phyloP scores from a whole-genome alignment of 129 eudicot genomes.

The Flaveria ramosissima region DNA sequence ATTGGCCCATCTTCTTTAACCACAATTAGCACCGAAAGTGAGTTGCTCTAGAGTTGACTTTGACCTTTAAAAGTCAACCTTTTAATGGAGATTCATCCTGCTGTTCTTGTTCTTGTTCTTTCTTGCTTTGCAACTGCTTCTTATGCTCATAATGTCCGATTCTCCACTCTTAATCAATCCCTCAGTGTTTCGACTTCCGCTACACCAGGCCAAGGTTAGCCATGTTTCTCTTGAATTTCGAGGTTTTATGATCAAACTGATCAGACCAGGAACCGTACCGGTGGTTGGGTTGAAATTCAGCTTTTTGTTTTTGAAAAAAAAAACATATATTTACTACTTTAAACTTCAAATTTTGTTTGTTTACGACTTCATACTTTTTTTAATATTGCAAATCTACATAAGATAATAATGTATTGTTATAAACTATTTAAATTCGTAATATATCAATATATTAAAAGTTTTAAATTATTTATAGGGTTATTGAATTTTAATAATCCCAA shows the following conservation, averaged over 20 bases:
- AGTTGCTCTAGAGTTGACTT: slow-evolving; percentile 3
- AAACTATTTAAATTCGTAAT: too few relatives aligned
- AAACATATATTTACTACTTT: too few relatives aligned
- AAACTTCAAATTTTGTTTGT: too few relatives aligned
- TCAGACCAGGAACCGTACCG: too few relatives aligned
- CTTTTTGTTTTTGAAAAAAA: too few relatives aligned
- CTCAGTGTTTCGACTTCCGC: slow-evolving; percentile 48
- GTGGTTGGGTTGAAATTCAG: too few relatives aligned
- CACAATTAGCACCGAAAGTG: not conserved
- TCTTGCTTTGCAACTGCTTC: slow-evolving; percentile 36
- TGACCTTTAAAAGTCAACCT: slow-evolving; percentile 31
- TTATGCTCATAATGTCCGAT: slow-evolving; percentile 45
- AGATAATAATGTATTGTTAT: too few relatives aligned
- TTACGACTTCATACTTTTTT: too few relatives aligned
- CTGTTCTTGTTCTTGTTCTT: slow-evolving; percentile 22
- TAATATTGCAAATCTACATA: too few relatives aligned
- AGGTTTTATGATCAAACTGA: not conserved
- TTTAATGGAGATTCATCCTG: slow-evolving; percentile 34
- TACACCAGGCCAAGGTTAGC: slow-evolving; percentile 26
- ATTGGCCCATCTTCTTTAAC: slow-evolving; percentile 21
- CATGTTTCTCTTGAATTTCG: not conserved
- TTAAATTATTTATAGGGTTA: too few relatives aligned
- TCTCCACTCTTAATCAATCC: slow-evolving; percentile 51
- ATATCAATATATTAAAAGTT: too few relatives aligned
- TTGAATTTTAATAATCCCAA: too few relatives aligned